Base-by-base conservation (phyloP, 2,329 filamentous ascomycete species). In the Colletotrichum liaoningense region DNA sequence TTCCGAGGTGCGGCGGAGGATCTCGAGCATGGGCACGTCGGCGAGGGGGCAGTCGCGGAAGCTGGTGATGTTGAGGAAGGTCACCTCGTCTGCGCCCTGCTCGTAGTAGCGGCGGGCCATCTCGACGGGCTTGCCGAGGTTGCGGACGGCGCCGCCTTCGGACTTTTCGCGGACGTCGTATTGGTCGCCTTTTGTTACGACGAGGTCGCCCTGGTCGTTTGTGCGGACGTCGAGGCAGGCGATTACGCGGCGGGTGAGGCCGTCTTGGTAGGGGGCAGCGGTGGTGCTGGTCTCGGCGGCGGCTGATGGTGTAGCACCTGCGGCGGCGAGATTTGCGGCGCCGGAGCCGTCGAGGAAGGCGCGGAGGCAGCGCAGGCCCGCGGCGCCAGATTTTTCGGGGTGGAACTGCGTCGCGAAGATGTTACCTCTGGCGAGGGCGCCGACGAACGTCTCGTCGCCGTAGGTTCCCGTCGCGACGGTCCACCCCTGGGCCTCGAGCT, bases 171-270 rank as follows among this genome's bases (percentile, higher is more conserved):
- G 94, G 7, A 99, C 97, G 79, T 99, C 97, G 85, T 99, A 99
- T 83, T 98, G 96, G 84, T 99, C 97, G 70, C 97, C 97, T 84
- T 99, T 99, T 16, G 97, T 99, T 49, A 99, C 97, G 0, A 99
- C 97, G 11, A 99, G 88, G 83, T 99, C 97, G 42, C 97, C 97
- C 74, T 93, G 88, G 82, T 99, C 97, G 82, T 99, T 99, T 66
- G 95, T 91, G 56, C 97, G 93, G 63, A 99, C 97, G 80, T 99
- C 97, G 33, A 99, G 91, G 80, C 97, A 99, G 33, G 97, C 97
- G 80, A 99, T 98, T 63, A 99, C 91, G 76, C 97, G 91, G 73
- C 95, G 89, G n/a, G 97, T 99, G 63, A 99, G 87, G 22, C 95
- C 95, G 77, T 95, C 91, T 70, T 79, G 76, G 76, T 79, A 79